phyloP scores from a whole-genome alignment of 176 grass and related monocot species.

The Rhynchospora breviuscula region DNA sequence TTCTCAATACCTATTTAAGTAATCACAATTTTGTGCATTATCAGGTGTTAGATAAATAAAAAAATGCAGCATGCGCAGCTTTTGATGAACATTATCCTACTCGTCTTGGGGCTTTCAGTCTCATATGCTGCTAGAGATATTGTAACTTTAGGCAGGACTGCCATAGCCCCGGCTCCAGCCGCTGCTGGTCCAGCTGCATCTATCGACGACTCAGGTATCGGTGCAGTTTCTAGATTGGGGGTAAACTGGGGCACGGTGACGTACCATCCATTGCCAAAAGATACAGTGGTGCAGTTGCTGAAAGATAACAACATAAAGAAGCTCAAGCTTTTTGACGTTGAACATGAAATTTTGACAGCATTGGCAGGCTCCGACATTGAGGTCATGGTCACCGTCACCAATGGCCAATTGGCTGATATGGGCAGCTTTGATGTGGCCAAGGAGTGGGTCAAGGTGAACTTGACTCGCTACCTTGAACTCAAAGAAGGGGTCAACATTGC shows the following conservation, averaged over 20 bases:
- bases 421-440: constrained; percentile 33
- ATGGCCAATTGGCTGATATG: constrained; percentile 55
- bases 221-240: constrained; percentile 25
- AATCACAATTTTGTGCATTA: background rate
- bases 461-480: constrained; percentile 45
- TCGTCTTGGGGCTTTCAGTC: background rate
- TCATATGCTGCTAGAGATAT: background rate
- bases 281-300: constrained; percentile 42
- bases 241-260: constrained; percentile 79
- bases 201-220: background rate
- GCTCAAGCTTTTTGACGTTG: constrained; percentile 78
- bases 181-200: background rate
- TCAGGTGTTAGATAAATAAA: constrained; percentile 1
- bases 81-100: background rate
- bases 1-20: background rate
- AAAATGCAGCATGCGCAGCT: background rate
- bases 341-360: constrained; percentile 34
- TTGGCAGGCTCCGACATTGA: constrained; percentile 60
- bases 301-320: constrained; percentile 54
- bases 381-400: constrained; percentile 67
- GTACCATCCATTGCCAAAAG: constrained; percentile 47
- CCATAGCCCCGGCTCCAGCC: background rate
- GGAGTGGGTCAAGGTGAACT: constrained; percentile 58
- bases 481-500: constrained; percentile 66
- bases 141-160: background rate